Base-by-base conservation (phyloP, 2,329 filamentous ascomycete species). In the Dendryphion nanum region DNA sequence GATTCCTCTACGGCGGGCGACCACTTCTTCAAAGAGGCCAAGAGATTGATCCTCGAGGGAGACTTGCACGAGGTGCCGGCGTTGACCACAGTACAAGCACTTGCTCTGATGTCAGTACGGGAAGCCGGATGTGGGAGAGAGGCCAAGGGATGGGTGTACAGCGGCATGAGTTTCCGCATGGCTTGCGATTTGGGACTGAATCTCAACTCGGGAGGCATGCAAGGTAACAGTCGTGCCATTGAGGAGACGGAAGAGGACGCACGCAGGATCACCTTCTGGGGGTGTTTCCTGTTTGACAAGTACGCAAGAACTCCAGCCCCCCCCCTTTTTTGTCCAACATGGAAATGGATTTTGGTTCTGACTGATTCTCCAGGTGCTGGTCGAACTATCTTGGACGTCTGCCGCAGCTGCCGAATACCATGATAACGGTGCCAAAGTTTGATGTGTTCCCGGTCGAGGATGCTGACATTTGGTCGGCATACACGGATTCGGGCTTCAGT, bases 161-260 rank as follows among this genome's bases (percentile, higher is more conserved):
- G 89, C 55, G 91, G 93, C 34, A 96, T 98, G 87, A 93, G 87
- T 56, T 97, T 98, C 63, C 84, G 93, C 30, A 97, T 98, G 91
- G 91, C 90, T 1, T 86, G 86, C 63, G 93, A 98, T 55, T 79
- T 98, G 47, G 93, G 93, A 1, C 74, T 98, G 37, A 95, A 96
- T 56, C 79, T 96, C 14, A 86, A 95, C 57, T 79, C 85, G 1
- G 79, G 80, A 14, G 81, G 81, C 6, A 76, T 88, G 41, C 76
- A 78, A 6, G 74, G 62, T 43, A 66, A 61, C 26, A 75, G 74
- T 77, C 21, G 33, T 35, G 66, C 72, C 18, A 75, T 91, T 48
- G 81, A 82, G 44, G 88, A 95, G 41, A 78, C 86, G 32, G 91
- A 96, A 63, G 79, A 94, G 26, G 93, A 98, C 67, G 90, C 89